phyloP scores from a whole-genome alignment of 2,329 filamentous ascomycete genomes.

The Leptographium lundbergii region DNA sequence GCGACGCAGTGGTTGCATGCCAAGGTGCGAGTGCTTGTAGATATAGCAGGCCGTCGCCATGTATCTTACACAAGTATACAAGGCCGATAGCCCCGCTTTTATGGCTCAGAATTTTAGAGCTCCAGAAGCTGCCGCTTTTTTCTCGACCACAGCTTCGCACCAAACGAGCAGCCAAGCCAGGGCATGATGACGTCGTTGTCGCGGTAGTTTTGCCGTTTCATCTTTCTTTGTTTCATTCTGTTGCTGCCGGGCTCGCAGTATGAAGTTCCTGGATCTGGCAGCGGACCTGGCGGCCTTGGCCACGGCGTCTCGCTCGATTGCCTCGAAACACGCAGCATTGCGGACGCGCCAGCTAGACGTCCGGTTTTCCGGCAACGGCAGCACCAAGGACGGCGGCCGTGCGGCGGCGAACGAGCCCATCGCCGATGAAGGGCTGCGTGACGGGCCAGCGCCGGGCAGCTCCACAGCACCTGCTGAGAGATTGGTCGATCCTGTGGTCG shows the following conservation, averaged over 20 bases:
- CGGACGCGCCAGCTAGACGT: constrained; percentile 36
- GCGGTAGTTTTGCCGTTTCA: not conserved
- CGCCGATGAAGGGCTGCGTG: not conserved
- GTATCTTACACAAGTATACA: no score
- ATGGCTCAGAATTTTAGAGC: not conserved
- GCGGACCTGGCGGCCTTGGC: constrained; percentile 60
- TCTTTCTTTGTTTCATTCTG: not conserved
- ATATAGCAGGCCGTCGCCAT: no score
- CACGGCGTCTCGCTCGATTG: constrained; percentile 56
- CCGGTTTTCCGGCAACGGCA: not conserved
- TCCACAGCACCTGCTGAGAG: not conserved
- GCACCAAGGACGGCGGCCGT: not conserved
- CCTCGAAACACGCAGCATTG: constrained; percentile 47
- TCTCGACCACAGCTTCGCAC: not conserved
- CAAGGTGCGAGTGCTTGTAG: no score
- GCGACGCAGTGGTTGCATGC: no score
- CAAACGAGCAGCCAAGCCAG: not conserved
- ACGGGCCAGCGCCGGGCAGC: not conserved
- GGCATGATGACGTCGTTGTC: not conserved
- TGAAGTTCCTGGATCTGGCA: constrained; percentile 50
- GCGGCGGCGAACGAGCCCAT: no score
- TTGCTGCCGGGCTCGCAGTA: constrained; percentile 15
- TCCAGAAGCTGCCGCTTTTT: not conserved
- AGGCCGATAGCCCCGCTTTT: no score
- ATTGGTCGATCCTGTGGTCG: not conserved